Conservation (phyloP, 129 eudicot genomes). For the Solidago caesia region DNA sequence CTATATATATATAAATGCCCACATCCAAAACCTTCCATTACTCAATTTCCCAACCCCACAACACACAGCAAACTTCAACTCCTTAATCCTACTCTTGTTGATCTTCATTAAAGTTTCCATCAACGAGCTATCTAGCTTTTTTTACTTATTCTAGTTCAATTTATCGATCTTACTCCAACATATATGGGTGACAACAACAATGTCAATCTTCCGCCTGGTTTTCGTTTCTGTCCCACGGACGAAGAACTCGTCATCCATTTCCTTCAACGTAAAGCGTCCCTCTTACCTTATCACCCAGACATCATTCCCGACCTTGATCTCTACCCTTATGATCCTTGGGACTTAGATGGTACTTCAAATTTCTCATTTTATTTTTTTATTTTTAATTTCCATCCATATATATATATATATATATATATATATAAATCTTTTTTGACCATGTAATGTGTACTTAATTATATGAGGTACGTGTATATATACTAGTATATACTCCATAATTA, state of each 20-base stretch:
- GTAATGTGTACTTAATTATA: background rate
- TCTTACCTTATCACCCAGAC: conserved; percentile 83
- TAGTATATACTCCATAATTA: background rate
- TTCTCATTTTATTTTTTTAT: background rate
- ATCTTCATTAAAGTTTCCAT: conserved; percentile 2
- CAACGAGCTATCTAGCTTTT: background rate
- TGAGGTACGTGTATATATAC: background rate
- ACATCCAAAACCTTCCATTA: conserved; percentile 40
- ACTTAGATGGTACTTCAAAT: conserved; percentile 55
- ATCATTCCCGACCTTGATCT: conserved; percentile 92
- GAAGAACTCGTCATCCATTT: conserved; percentile 94
- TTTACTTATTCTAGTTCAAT: background rate
- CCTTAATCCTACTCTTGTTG: conserved; percentile 14
- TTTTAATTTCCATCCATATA: background rate
- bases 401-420: background rate
- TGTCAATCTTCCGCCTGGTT: conserved; percentile 87
- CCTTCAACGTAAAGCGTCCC: conserved; percentile 76
- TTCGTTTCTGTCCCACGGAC: conserved; percentile 80
- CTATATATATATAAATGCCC: conserved; percentile 47
- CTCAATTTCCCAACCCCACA: conserved; percentile 38
- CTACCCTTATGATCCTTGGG: conserved; percentile 92
- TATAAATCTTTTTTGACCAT: background rate
- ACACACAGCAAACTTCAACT: conserved; percentile 22
- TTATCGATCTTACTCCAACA: background rate
- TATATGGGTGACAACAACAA: conserved; percentile 50